phyloP scores from a whole-genome alignment of 352 stramenopile species.

The Globisporangium okanoganense region DNA sequence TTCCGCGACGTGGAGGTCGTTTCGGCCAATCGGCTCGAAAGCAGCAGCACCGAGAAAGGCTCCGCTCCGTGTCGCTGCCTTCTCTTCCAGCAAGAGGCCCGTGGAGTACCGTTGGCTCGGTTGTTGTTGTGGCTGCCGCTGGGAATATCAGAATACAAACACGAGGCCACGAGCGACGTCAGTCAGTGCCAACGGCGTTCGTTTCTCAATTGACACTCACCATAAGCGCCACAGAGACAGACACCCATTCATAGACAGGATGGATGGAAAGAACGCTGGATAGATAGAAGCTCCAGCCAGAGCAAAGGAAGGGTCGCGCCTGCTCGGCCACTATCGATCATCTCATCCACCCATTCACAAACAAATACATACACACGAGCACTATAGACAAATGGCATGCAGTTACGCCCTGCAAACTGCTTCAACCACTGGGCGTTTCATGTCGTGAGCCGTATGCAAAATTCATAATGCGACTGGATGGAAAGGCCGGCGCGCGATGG shows the following conservation, averaged over 20 bases:
- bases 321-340: not conserved
- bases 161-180: not conserved
- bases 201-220: constrained; percentile 5
- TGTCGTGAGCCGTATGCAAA: not conserved
- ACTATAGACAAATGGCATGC: not conserved
- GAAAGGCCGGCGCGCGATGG: not conserved
- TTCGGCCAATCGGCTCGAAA: not conserved
- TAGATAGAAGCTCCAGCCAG: not conserved
- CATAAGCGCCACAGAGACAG: not conserved
- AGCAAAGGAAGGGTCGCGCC: not conserved
- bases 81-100: not conserved
- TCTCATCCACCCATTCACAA: not conserved
- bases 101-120: not conserved
- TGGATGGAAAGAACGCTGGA: not conserved
- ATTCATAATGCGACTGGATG: not conserved
- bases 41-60: not conserved
- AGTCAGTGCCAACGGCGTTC: not conserved
- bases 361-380: not conserved
- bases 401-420: not conserved
- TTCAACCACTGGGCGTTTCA: not conserved
- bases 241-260: not conserved
- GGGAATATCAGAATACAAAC: constrained; percentile 1
- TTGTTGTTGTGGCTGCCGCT: not conserved
- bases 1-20: constrained; percentile 3
- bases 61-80: not conserved